These are phyloP conservation scores for Noccaea caerulescens DNA, from an alignment of 345 rosid genomes.

Conservation along the genomic window DNA sequence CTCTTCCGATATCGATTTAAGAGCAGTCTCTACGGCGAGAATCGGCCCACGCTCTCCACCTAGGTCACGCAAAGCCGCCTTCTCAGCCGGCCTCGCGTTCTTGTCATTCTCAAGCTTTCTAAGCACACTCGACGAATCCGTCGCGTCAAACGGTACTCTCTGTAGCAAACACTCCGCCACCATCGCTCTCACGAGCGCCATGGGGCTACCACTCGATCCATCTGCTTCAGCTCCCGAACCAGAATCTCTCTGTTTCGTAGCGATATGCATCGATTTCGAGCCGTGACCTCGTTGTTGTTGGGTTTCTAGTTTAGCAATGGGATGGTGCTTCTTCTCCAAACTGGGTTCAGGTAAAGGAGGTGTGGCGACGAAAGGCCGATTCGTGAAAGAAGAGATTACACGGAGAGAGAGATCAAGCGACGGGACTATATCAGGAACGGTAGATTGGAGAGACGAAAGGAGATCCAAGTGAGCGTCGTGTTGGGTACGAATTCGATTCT, in stretches of 20 bases:
- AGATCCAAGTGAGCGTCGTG: conserved; percentile 67
- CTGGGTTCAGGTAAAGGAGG: conserved; percentile 71
- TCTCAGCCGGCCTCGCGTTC: conserved; percentile 67
- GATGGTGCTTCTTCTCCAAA: conserved; percentile 35
- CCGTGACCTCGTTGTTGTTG: conserved; percentile 29
- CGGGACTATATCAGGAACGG: conserved; percentile 69
- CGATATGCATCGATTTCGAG: conserved; percentile 32
- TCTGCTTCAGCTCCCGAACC: conserved; percentile 31
- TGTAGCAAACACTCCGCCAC: conserved; percentile 88
- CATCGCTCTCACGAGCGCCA: conserved; percentile 74
- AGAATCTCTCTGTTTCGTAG: conserved; percentile 36
- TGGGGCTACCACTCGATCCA: conserved; percentile 62
- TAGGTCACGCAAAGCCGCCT: conserved; percentile 73
- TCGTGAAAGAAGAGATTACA: conserved; percentile 70
- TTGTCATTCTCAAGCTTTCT: conserved; percentile 92
- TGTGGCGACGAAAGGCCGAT: conserved; percentile 67
- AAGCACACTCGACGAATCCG: conserved; percentile 77
- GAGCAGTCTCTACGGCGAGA: conserved; percentile 79
- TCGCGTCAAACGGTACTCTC: conserved; percentile 73
- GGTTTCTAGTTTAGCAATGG: conserved; percentile 24
- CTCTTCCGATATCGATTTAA: conserved; percentile 85
- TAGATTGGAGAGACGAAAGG: conserved; percentile 67
- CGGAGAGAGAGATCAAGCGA: conserved; percentile 78
- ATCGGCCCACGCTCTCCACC: conserved; percentile 88
- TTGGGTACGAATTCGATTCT: conserved; percentile 67